Evolutionary conservation across 768 basidiomycete genomes (phyloP).

Genomic region (Inosperma sp.): DNA sequence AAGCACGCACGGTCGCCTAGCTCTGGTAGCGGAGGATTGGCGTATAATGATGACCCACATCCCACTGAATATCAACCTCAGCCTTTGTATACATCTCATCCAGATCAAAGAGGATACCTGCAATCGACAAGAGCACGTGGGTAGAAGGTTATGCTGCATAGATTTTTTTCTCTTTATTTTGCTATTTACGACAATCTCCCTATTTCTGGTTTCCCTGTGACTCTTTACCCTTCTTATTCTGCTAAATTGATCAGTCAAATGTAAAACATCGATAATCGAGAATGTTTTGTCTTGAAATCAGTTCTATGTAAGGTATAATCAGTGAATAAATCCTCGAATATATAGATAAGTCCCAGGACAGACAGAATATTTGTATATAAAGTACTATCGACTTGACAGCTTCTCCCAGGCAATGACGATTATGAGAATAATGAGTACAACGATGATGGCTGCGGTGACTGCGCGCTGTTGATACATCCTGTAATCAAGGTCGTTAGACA

Average conservation of each 20-base stretch:
- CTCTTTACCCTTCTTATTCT: slow-evolving; percentile 14
- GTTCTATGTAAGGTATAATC: background rate
- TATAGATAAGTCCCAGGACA: slow-evolving; percentile 1
- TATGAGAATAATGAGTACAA: slow-evolving; percentile 80
- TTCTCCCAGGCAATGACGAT: slow-evolving; percentile 79
- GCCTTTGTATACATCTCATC: slow-evolving; percentile 28
- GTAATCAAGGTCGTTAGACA: slow-evolving; percentile 13
- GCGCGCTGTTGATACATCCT: slow-evolving; percentile 98
- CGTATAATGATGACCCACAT: slow-evolving; percentile 35
- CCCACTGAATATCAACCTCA: slow-evolving; percentile 19
- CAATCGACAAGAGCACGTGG: slow-evolving; percentile 16
- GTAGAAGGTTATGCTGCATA: slow-evolving; percentile 1
- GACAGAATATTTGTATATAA: slow-evolving; percentile 9
- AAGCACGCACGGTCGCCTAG: slow-evolving; percentile 16
- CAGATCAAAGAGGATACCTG: slow-evolving; percentile 7
- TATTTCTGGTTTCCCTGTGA: slow-evolving; percentile 11
- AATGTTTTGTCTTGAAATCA: background rate
- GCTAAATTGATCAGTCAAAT: slow-evolving; percentile 3
- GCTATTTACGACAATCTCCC: slow-evolving; percentile 11
- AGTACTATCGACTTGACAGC: no score
- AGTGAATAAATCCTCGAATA: background rate
- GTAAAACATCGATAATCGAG: slow-evolving; percentile 4
- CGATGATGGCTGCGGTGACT: slow-evolving; percentile 81
- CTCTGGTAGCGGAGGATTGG: slow-evolving; percentile 22
- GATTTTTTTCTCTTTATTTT: slow-evolving; percentile 16